Conservation (phyloP, 345 rosid genomes). For the Reutealis trisperma region DNA sequence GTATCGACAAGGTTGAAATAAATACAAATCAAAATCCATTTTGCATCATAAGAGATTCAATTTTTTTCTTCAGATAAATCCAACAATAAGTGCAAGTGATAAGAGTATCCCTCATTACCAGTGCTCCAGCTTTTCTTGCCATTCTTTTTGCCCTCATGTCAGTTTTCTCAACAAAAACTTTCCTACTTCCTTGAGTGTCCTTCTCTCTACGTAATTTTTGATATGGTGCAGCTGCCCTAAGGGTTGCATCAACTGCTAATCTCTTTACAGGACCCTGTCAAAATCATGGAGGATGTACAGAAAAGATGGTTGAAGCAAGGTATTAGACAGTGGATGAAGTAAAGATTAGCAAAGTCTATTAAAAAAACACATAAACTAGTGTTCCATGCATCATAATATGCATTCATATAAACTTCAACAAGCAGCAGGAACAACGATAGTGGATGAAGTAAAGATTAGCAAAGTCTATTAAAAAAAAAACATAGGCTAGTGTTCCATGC, state of each 20-base stretch:
- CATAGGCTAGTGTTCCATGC: not conserved
- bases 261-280: constrained; percentile 90
- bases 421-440: not conserved
- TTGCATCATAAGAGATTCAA: not conserved
- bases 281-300: constrained; percentile 14
- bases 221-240: constrained; percentile 98
- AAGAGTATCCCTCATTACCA: constrained; percentile 55
- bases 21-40: not conserved
- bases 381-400: not conserved
- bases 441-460: not conserved
- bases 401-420: not conserved
- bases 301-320: constrained; percentile 8
- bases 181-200: constrained; percentile 66
- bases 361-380: not conserved
- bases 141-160: constrained; percentile 99
- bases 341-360: constrained; percentile 4
- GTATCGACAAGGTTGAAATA: constrained; percentile 2
- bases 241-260: constrained; percentile 97
- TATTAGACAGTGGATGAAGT: not conserved
- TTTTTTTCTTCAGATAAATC: not conserved
- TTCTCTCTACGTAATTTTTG: constrained; percentile 88
- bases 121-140: constrained; percentile 99
- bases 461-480: not conserved
- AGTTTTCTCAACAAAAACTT: constrained; percentile 89
- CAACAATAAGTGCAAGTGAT: not conserved